Conservation (phyloP, 441 rosid genomes). For the Monsonia emarginata region DNA sequence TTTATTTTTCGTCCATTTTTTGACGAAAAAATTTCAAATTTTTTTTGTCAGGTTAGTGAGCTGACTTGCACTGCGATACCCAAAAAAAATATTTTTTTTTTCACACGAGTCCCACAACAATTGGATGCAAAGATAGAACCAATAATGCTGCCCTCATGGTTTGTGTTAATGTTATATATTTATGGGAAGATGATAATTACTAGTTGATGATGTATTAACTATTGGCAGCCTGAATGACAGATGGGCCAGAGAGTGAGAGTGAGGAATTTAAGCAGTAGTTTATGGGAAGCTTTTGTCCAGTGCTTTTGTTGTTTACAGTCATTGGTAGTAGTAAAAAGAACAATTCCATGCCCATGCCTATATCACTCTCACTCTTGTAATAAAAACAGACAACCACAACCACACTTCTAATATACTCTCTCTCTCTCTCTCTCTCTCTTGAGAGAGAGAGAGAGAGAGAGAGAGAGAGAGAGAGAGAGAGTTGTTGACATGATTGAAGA, state of each 20-base stretch:
- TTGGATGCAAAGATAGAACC: too few species aligned
- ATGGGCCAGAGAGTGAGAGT: neutral
- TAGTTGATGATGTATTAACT: neutral
- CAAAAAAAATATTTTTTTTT: too few species aligned
- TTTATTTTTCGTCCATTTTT: too few species aligned
- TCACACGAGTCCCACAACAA: too few species aligned
- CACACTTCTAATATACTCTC: conserved; percentile 2
- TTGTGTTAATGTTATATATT: too few species aligned
- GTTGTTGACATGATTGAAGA: conserved; percentile 27
- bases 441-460: conserved; percentile 5
- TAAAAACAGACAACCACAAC: conserved; percentile 1
- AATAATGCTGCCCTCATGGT: too few species aligned
- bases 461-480: conserved; percentile 5
- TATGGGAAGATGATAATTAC: too few species aligned
- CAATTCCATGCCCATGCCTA: neutral
- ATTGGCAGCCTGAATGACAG: too few species aligned
- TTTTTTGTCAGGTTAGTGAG: too few species aligned
- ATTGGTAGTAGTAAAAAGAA: neutral
- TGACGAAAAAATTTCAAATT: too few species aligned
- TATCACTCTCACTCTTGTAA: neutral
- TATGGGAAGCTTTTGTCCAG: neutral
- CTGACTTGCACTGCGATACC: too few species aligned
- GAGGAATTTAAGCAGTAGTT: neutral
- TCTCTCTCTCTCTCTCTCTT: too few species aligned
- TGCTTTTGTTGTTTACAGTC: neutral